Percentiles rank a stretch among this genome's conserved stretches.
Conservation (phyloP, 2,329 filamentous ascomycete species). For the Paraconiothyrium brasiliense region DNA sequence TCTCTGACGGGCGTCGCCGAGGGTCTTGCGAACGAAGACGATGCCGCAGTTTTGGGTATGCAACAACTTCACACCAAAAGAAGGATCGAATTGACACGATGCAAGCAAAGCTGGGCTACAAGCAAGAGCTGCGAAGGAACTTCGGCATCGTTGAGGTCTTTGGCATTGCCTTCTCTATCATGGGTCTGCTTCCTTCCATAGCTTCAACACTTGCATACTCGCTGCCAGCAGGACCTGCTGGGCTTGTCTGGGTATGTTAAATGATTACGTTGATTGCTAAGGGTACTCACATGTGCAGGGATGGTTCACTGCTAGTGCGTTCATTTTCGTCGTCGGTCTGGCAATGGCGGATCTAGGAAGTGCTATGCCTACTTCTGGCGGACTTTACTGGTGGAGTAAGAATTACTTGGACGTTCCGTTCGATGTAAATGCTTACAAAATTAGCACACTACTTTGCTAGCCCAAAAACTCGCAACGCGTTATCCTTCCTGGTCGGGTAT, state of each 20-base stretch:
- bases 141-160: constrained; percentile 71
- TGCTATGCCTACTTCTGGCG: constrained; percentile 67
- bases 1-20: constrained; percentile 27
- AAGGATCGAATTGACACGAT: neutral
- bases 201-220: constrained; percentile 68
- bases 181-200: constrained; percentile 69
- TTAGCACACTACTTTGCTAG: constrained; percentile 65
- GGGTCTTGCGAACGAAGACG: constrained; percentile 48
- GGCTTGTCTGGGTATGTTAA: constrained; percentile 66
- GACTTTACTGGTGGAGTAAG: constrained; percentile 65
- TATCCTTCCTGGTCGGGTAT: constrained; percentile 69
- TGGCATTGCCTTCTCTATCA: constrained; percentile 59
- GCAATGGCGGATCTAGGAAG: constrained; percentile 61
- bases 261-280: neutral
- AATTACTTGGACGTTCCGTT: constrained; percentile 23
- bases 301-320: constrained; percentile 66
- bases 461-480: constrained; percentile 63
- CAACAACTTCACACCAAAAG: neutral
- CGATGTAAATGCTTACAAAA: constrained; percentile 38
- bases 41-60: constrained; percentile 53
- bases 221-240: constrained; percentile 67
- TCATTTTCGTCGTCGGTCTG: constrained; percentile 68
- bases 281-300: constrained; percentile 42
- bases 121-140: constrained; percentile 69
- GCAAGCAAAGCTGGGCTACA: constrained; percentile 53